Evolutionary conservation across 179 eudicot genomes (phyloP).

Genomic region (Kewa caespitosa): DNA sequence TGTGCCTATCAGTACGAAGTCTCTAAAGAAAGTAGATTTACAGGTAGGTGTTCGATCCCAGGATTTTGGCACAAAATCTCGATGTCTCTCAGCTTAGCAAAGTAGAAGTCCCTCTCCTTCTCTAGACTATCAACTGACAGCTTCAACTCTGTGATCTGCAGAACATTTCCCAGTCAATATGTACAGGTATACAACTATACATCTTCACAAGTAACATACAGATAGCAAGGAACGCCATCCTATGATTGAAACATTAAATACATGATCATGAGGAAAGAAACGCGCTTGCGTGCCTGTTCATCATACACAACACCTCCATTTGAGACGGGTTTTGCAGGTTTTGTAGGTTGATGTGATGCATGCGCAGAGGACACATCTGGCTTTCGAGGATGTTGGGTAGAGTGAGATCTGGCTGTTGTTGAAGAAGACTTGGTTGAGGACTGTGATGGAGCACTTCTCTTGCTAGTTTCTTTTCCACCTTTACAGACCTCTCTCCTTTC

Average conservation of each 20-base stretch:
- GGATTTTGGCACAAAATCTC: conserved; percentile 86
- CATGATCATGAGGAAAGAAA: background rate
- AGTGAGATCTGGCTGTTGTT: conserved; percentile 40
- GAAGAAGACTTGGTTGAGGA: conserved; percentile 43
- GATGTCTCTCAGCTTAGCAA: conserved; percentile 79
- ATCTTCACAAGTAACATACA: background rate
- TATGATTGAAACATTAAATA: background rate
- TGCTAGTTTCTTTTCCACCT: conserved; percentile 68
- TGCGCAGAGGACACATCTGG: conserved; percentile 42
- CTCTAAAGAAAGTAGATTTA: conserved; percentile 24
- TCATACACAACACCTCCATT: conserved; percentile 45
- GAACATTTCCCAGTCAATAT: background rate
- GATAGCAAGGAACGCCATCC: too few species aligned
- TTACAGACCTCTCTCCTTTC: conserved; percentile 81
- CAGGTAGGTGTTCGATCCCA: conserved; percentile 63
- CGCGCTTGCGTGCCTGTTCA: conserved; percentile 52
- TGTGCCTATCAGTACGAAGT: background rate
- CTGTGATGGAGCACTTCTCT: conserved; percentile 56
- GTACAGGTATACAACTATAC: too few species aligned
- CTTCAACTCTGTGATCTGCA: conserved; percentile 85
- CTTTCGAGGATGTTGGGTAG: conserved; percentile 50
- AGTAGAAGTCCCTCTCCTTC: conserved; percentile 93
- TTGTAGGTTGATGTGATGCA: conserved; percentile 46
- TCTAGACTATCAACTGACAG: conserved; percentile 81
- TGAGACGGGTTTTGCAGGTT: conserved; percentile 51